Evolutionary conservation across 306 rosid species (phyloP), one percentile per base, ranked within the genome.

Genomic region (Castanea crenata): DNA sequence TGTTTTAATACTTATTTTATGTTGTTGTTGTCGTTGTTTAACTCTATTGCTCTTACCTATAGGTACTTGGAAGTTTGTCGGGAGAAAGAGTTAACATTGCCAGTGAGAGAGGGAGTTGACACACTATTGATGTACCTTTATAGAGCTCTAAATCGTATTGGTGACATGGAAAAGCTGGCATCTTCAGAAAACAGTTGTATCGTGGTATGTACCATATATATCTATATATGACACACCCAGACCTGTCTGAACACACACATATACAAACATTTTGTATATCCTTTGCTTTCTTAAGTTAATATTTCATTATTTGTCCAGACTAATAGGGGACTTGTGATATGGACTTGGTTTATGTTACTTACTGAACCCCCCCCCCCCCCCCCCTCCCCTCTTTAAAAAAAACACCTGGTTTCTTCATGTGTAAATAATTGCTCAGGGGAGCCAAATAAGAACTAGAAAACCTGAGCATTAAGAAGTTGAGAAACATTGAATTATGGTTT

Each of bases 31-130:
- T 54, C 58, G 14, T 16, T 76, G 41, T 55, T 49, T 70, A 46
- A 27, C 56, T 72, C 34, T 76, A 34, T 38, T 77, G n/a, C 73
- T 80, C 16, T 85, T 81, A 73, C 58, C 61, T 76, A 52, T 82
- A 95, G 99, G 90, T 95, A 95, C 77, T 88, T 95, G 87, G 97
- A 92, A 86, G 92, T 88, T 61, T 89, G 92, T 76, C 92, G 91
- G 35, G 90, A 82, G 56, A 92, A 91, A 78, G 79, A 90, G 74
- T 77, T 90, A 79, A 71, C 54, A 9, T 77, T 84, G 78, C 76
- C 92, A 3, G 96, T 92, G 78, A 91, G 83, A 81, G 97, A 95
- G 84, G 99, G 99, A 79, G 94, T 92, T 80, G 99, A 95, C 83
- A 95, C 98, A 25, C 86, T 92, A 44, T 84, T 95, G 79, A 89